Percentiles rank a stretch among this genome's conserved stretches.
These are phyloP conservation scores for Russula sp. DNA, from an alignment of 768 basidiomycete species.

Conservation along the genomic window DNA sequence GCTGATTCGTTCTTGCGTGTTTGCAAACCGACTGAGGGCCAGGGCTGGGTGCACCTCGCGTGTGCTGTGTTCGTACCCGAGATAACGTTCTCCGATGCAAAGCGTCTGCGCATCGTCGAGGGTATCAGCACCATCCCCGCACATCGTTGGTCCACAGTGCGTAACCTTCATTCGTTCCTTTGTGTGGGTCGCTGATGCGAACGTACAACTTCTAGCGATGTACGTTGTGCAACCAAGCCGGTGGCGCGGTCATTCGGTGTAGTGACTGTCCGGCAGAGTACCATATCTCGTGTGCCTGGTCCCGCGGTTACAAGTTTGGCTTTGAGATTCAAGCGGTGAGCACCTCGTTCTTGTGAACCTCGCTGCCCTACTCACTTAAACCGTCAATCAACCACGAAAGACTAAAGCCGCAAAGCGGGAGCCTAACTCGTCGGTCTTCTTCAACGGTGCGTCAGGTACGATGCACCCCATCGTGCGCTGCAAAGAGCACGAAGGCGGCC, in stretches of 20 bases:
- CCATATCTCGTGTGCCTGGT: conserved; percentile 92
- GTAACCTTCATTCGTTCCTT: conserved; percentile 34
- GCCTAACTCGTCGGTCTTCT: conserved; percentile 59
- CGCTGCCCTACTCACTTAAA: background rate
- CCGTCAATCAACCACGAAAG: conserved; percentile 39
- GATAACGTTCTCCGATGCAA: conserved; percentile 74
- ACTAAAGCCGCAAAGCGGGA: conserved; percentile 77
- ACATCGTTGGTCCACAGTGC: conserved; percentile 71
- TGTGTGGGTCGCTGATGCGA: conserved; percentile 25
- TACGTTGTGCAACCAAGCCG: conserved; percentile 61
- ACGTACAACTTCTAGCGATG: conserved; percentile 53
- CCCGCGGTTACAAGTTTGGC: conserved; percentile 76
- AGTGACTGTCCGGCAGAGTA: conserved; percentile 76
- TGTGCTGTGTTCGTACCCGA: conserved; percentile 89
- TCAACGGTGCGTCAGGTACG: conserved; percentile 52
- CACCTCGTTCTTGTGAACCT: conserved; percentile 23
- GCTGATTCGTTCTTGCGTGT: conserved; percentile 67
- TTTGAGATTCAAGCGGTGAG: conserved; percentile 87
- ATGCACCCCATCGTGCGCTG: conserved; percentile 30
- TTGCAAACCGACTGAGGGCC: conserved; percentile 88
- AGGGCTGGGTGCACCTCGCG: conserved; percentile 87
- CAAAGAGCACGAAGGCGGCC: conserved; percentile 34
- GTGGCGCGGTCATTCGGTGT: conserved; percentile 83
- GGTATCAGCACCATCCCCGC: conserved; percentile 72
- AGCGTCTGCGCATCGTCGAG: conserved; percentile 74